Percentiles rank a stretch among this genome's conserved stretches.
Conservation (phyloP, 2,329 filamentous ascomycete species). For the Blastomyces emzantsi region DNA sequence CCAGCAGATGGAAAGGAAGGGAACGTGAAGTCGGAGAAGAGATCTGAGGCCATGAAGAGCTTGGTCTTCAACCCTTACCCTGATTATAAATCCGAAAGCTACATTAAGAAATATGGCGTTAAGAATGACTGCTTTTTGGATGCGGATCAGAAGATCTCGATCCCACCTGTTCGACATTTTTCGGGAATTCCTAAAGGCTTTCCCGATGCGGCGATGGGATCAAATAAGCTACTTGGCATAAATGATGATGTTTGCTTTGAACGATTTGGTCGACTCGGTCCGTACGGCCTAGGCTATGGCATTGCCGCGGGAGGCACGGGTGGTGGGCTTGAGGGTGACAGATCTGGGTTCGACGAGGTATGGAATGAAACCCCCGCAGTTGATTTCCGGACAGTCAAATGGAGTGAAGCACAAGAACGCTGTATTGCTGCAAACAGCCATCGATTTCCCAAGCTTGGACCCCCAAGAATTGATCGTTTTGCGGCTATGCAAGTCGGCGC, state of each 20-base stretch:
- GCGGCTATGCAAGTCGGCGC: constrained; percentile 24
- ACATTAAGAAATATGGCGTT: constrained; percentile 47
- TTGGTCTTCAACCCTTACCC: constrained; percentile 60
- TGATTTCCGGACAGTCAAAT: constrained; percentile 67
- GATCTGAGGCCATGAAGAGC: constrained; percentile 11
- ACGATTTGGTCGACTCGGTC: constrained; percentile 74
- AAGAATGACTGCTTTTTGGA: constrained; percentile 75
- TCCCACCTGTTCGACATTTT: constrained; percentile 65
- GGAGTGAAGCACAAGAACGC: constrained; percentile 66
- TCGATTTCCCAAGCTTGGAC: constrained; percentile 50
- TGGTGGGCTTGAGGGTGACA: constrained; percentile 75
- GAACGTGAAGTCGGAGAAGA: constrained; percentile 16
- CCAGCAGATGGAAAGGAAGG: constrained; percentile 25
- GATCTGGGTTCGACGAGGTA: constrained; percentile 67
- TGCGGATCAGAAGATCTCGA: constrained; percentile 50
- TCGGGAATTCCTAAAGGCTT: constrained; percentile 74
- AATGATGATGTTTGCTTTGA: constrained; percentile 89
- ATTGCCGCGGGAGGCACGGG: constrained; percentile 68
- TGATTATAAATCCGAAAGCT: constrained; percentile 50
- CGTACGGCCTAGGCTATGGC: constrained; percentile 86
- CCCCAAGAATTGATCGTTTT: constrained; percentile 21
- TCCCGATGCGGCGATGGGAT: constrained; percentile 77
- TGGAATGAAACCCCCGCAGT: constrained; percentile 65
- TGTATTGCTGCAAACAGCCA: constrained; percentile 63
- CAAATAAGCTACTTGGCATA: constrained; percentile 68